Conservation (phyloP, 306 rosid species). For the Glycyrrhiza uralensis region DNA sequence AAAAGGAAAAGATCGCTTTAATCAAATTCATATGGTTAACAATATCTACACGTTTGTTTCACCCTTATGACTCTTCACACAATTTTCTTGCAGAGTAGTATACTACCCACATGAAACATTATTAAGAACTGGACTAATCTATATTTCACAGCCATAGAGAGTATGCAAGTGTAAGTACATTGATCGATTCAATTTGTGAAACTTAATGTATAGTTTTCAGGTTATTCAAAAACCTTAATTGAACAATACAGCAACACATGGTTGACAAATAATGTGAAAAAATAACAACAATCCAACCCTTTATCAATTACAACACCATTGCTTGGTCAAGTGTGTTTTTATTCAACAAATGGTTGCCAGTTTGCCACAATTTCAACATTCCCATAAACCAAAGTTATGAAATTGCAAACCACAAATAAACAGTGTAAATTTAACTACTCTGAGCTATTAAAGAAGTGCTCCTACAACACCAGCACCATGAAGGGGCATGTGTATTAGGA, state of each 20-base stretch:
- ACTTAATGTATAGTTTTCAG: too few species aligned
- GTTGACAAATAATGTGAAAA: background rate
- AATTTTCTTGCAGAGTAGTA: too few species aligned
- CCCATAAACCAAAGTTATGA: background rate
- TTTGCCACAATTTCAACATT: background rate
- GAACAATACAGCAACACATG: background rate
- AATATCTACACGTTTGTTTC: too few species aligned
- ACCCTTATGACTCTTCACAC: too few species aligned
- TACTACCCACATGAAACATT: too few species aligned
- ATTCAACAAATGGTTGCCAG: background rate
- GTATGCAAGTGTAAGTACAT: background rate
- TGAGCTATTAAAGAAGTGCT: slow-evolving; percentile 10
- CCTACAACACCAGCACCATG: background rate
- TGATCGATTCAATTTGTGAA: background rate
- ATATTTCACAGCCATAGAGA: background rate
- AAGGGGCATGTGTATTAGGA: slow-evolving; percentile 17
- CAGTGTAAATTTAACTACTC: background rate
- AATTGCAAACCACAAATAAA: background rate
- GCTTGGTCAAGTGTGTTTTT: background rate
- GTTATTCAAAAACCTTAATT: background rate
- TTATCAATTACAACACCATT: slow-evolving; percentile 8
- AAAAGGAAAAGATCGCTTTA: too few species aligned
- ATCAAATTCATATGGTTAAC: too few species aligned
- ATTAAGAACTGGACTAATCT: background rate
- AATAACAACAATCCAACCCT: background rate